Evolutionary conservation across 768 basidiomycete genomes (phyloP).

Genomic region (Lactifluus echinatus): DNA sequence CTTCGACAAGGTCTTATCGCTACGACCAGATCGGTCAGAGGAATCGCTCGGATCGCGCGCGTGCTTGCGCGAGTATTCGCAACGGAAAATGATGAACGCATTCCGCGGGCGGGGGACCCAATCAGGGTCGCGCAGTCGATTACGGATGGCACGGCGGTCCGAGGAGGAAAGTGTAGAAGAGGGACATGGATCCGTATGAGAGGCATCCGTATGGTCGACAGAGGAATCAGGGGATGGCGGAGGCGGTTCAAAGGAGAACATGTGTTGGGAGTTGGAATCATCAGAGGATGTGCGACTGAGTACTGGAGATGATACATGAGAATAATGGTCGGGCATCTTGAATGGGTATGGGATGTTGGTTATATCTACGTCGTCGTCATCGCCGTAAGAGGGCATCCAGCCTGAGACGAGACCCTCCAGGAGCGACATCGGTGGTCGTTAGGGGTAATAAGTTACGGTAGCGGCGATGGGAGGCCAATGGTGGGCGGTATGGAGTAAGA

Average conservation of each 20-base stretch:
- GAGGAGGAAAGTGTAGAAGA: constrained; percentile 27
- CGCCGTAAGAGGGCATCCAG: constrained; percentile 18
- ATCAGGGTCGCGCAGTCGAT: constrained; percentile 40
- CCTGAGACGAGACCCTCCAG: constrained; percentile 17
- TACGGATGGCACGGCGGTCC: constrained; percentile 32
- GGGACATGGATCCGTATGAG: neutral
- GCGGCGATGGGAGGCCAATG: neutral
- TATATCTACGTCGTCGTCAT: constrained; percentile 17
- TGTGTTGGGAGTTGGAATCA: constrained; percentile 4
- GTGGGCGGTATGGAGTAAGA: neutral
- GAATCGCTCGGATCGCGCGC: constrained; percentile 31
- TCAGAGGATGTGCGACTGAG: constrained; percentile 14
- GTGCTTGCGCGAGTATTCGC: constrained; percentile 47
- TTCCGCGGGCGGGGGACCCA: constrained; percentile 64
- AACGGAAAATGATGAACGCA: constrained; percentile 66
- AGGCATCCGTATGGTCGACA: constrained; percentile 2
- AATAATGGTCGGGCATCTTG: constrained; percentile 3
- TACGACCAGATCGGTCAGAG: constrained; percentile 8
- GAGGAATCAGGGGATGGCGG: constrained; percentile 11
- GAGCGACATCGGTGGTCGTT: constrained; percentile 18
- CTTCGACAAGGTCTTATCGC: constrained; percentile 59
- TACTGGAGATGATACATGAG: neutral
- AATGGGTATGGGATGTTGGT: constrained; percentile 5
- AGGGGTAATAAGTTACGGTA: constrained; percentile 8
- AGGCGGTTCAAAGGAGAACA: neutral